Evolutionary conservation across 139 green algal species (phyloP).

Genomic region (Ulvella scutata): DNA sequence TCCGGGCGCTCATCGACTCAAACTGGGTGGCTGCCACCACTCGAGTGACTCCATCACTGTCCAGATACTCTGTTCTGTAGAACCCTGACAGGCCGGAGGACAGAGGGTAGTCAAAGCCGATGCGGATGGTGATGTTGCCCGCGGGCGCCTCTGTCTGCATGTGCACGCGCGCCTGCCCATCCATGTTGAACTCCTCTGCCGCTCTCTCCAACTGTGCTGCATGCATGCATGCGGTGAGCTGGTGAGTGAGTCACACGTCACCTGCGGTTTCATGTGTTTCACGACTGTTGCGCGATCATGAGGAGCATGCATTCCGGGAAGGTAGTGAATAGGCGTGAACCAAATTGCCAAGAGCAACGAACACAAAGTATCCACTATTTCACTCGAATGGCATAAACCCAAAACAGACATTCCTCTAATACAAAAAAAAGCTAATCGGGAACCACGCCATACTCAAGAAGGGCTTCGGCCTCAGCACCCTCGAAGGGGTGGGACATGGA

Average conservation of each 20-base stretch:
- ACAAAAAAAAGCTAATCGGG: no score
- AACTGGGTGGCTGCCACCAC: constrained; percentile 62
- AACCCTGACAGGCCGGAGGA: constrained; percentile 35
- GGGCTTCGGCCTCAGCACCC: no score
- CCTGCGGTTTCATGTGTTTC: no score
- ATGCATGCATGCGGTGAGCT: neutral
- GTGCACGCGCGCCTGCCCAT: constrained; percentile 19
- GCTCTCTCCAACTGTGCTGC: neutral
- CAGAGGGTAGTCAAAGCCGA: constrained; percentile 47
- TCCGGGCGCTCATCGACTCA: constrained; percentile 48
- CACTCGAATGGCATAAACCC: no score
- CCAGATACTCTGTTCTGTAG: constrained; percentile 31
- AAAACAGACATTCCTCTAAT: no score
- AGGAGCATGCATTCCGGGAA: neutral
- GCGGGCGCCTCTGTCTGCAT: neutral
- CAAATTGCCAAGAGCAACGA: no score
- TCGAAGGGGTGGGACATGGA: no score
- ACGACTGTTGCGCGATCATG: no score
- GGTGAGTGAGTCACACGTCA: constrained; percentile 6
- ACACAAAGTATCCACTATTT: no score
- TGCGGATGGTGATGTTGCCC: constrained; percentile 8
- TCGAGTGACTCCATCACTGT: constrained; percentile 9
- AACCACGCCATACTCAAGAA: no score
- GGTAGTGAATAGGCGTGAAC: neutral
- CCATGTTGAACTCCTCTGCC: constrained; percentile 12